These are phyloP conservation scores for Trypanosoma avium DNA, from an alignment of 208 protist species.

Conservation along the genomic window DNA sequence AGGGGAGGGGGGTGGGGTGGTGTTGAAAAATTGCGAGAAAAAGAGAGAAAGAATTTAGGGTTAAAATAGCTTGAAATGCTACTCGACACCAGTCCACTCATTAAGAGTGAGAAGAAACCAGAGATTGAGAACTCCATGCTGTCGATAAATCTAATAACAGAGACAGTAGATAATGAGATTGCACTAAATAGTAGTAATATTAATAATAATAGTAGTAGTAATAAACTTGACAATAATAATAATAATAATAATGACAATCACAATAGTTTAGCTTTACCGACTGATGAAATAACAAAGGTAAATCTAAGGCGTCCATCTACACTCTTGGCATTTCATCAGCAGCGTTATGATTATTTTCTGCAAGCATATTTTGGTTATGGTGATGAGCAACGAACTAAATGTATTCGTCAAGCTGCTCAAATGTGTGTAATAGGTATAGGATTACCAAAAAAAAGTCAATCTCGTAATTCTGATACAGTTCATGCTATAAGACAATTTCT, in stretches of 20 bases:
- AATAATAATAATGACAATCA: background rate
- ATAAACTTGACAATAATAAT: background rate
- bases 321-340: conserved; percentile 42
- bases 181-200: background rate
- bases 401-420: conserved; percentile 42
- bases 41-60: background rate
- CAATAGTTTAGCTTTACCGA: background rate
- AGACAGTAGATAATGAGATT: background rate
- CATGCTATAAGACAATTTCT: conserved; percentile 42
- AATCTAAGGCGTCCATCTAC: background rate
- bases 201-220: background rate
- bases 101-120: conserved; percentile 5
- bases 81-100: background rate
- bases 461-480: conserved; percentile 27
- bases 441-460: conserved; percentile 11
- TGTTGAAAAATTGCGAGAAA: background rate
- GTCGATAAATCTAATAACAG: background rate
- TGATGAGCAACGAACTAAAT: conserved; percentile 34
- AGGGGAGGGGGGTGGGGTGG: background rate
- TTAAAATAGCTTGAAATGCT: no score
- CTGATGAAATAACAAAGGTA: background rate
- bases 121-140: background rate
- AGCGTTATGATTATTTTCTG: conserved; percentile 71
- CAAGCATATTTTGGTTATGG: conserved; percentile 64
- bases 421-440: conserved; percentile 68